These are phyloP conservation scores for Albizia julibrissin DNA, from an alignment of 306 rosid genomes.

Conservation along the genomic window DNA sequence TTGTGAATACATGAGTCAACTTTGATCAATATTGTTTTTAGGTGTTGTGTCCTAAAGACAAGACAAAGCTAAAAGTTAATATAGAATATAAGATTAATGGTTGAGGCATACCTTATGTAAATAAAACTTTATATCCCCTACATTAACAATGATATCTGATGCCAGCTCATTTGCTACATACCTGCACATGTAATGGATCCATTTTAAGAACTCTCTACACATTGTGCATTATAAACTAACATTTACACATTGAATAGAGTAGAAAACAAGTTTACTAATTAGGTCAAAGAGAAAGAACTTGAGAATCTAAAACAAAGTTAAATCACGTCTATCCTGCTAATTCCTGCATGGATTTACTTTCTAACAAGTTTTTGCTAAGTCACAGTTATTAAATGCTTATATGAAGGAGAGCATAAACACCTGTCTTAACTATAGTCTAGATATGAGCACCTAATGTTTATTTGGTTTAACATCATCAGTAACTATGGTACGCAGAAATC, in stretches of 20 bases:
- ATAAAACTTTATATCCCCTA: constrained; percentile 78
- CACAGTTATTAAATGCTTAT: neutral
- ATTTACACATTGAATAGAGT: neutral
- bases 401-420: neutral
- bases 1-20: constrained; percentile 26
- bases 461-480: neutral
- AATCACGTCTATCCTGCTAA: neutral
- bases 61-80: constrained; percentile 1
- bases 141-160: constrained; percentile 64
- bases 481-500: neutral
- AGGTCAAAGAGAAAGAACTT: neutral
- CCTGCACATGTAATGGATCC: constrained; percentile 53
- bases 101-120: constrained; percentile 77
- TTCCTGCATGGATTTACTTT: neutral
- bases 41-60: neutral
- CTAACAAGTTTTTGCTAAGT: neutral
- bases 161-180: constrained; percentile 84
- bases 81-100: constrained; percentile 25
- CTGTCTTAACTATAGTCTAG: neutral
- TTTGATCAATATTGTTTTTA: neutral
- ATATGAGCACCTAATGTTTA: neutral
- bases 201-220: constrained; percentile 13
- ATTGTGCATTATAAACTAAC: constrained; percentile 19
- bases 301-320: neutral
- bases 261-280: constrained; percentile 2